A percentile compares a stretch with the other conserved stretches of the same genome.
phyloP scores from a whole-genome alignment of 1,284 basidiomycete species.

The Pseudozyma pruni region DNA sequence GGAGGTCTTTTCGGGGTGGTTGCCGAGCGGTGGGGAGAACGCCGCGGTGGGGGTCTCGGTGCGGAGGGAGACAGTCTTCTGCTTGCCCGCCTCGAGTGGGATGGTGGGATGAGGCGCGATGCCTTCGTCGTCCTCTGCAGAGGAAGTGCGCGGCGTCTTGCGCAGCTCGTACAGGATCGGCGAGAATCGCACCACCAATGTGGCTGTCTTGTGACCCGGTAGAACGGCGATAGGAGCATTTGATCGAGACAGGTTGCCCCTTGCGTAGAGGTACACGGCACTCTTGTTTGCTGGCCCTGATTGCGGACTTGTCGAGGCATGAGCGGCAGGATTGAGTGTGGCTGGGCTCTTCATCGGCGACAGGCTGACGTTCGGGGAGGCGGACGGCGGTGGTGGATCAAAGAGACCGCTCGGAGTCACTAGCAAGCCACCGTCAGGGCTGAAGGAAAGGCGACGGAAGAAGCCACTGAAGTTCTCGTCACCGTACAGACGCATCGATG shows the following conservation, averaged over 20 bases:
- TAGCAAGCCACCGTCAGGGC: conserved; percentile 90
- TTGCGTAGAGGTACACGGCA: conserved; percentile 92
- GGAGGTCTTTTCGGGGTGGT: conserved; percentile 16
- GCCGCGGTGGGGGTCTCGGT: conserved; percentile 9
- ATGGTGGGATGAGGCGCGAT: conserved; percentile 68
- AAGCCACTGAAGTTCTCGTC: conserved; percentile 96
- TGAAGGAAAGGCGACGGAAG: conserved; percentile 91
- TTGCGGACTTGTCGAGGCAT: conserved; percentile 12
- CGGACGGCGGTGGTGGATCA: conserved; percentile 62
- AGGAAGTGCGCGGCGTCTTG: conserved; percentile 30
- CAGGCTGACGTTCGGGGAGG: conserved; percentile 36
- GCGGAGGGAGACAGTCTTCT: conserved; percentile 71
- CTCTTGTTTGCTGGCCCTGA: conserved; percentile 69
- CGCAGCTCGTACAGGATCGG: conserved; percentile 91
- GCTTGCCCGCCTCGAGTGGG: conserved; percentile 78
- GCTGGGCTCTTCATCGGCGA: conserved; percentile 45
- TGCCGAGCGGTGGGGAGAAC: conserved; percentile 18
- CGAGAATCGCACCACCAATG: conserved; percentile 91
- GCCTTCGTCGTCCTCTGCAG: conserved; percentile 30
- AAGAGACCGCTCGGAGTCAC: conserved; percentile 96
- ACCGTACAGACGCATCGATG: conserved; percentile 76
- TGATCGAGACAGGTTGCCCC: conserved; percentile 78
- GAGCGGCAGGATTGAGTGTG: conserved; percentile 4
- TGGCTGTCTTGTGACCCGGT: conserved; percentile 94
- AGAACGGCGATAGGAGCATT: conserved; percentile 90